Evolutionary conservation across 2,329 filamentous ascomycete species (phyloP), one percentile per base, ranked within the genome.

Genomic region (Rhexocercosporidium sp.): DNA sequence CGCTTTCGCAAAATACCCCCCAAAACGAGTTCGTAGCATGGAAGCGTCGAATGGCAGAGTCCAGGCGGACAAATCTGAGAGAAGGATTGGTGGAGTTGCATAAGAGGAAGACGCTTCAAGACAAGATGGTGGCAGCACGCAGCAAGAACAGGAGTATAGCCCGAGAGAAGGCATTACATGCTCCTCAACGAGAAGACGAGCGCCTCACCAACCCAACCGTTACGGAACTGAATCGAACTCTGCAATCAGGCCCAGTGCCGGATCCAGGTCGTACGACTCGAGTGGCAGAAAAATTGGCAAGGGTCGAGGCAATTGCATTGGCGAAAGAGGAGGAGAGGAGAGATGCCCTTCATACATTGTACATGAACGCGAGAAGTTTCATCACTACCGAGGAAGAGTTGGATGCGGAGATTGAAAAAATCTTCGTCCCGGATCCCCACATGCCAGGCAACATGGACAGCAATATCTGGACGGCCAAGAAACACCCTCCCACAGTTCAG

Each of bases 361-460:
- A 99, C 81, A 92, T 96, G 81, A 92, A 94, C 73, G 94, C 96
- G 5, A 87, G 91, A 29, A 83, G 88, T 46, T 99, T 98, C 81
- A 97, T 99, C 77, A 90, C 93, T 20, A 90, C 86, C 27, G 94
- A 97, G 78, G 81, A 85, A 60, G 90, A 97, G 78, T 86, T 99
- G 39, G 86, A 92, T 73, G 83, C 83, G 18, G 86, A 89, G 71
- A 90, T 97, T 65, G 91, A 96, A 25, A 81, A 84, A 70, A 84
- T 90, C n/a, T 99, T 97, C 80, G 85, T 88, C 18, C 87, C 89
- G 29, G 60, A 57, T 9, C 70, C 71, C 9, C 73, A 70, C 31
- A 51, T 66, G 20, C 46, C 37, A 1, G 37, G 63, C 6, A 47
- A 56, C 16, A 7, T 46, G 3, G 60, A 62, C 31, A 70, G 68